Percentiles rank a stretch among this genome's conserved stretches.
Conservation (phyloP, 768 basidiomycete genomes). For the Podaxis sp. region DNA sequence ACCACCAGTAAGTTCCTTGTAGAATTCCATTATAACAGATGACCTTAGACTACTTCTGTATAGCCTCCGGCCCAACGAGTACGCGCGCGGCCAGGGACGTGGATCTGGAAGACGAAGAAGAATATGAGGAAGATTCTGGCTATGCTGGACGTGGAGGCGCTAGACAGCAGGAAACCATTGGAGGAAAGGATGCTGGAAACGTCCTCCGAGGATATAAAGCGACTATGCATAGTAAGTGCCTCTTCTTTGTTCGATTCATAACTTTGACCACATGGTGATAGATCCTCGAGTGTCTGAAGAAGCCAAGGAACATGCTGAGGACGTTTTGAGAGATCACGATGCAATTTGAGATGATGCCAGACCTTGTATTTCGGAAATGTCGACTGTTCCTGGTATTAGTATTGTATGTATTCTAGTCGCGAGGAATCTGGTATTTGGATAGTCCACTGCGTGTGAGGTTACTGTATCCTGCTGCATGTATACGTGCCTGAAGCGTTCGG, state of each 20-base stretch:
- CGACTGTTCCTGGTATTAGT: background rate
- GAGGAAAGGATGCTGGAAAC: conserved; percentile 16
- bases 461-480: too few relatives aligned
- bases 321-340: conserved; percentile 19
- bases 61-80: background rate
- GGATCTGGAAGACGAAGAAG: background rate
- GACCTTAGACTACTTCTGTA: background rate
- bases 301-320: conserved; percentile 19
- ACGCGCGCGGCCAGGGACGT: background rate
- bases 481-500: too few relatives aligned
- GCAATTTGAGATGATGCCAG: background rate
- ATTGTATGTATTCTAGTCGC: too few relatives aligned
- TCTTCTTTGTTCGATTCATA: background rate
- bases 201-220: conserved; percentile 32
- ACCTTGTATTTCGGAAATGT: background rate
- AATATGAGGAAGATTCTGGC: conserved; percentile 8
- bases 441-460: too few relatives aligned
- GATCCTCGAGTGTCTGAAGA: conserved; percentile 21
- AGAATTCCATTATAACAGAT: background rate
- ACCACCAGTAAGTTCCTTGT: background rate
- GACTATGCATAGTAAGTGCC: conserved; percentile 26
- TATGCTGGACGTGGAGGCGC: too few relatives aligned
- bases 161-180: background rate
- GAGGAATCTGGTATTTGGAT: too few relatives aligned
- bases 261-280: background rate